Base-by-base conservation (phyloP, 2,329 filamentous ascomycete species). In the Thermothelomyces thermophilus region DNA sequence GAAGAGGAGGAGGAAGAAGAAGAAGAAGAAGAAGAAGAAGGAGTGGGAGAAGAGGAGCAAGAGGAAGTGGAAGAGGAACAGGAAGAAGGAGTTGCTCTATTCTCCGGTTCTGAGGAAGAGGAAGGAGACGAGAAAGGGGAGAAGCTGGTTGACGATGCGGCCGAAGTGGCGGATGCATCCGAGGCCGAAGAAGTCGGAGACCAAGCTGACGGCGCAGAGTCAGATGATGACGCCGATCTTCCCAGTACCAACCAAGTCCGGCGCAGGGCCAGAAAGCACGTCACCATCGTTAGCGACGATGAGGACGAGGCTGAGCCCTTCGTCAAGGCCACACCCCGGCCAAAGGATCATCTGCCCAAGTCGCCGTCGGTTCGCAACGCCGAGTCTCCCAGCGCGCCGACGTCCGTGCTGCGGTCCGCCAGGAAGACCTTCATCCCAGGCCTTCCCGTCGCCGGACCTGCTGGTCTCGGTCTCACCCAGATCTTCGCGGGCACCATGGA, bases 401-500 rank as follows among this genome's bases (percentile, higher is more conserved):
- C 74, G 14, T 86, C 83, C 0, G 79, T 84, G 2, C 64, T 85
- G n/a, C 78, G 83, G 35, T 86, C 82, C 3, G 82, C 82, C 2
- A 83, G 77, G 52, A 86, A 86, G 67, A 77, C 72, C 0, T 84
- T 85, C 58, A 85, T 88, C 51, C 85, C 84, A 3, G 83, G 82
- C 1, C 68, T 88, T 17, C 79, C 83, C 2, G 60, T 61, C 8
- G 68, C 69, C 19, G 77, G 74, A 0, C 74, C 80, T 19, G 81
- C 80, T 31, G 82, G 81, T 2, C 70, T 95, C 36, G 86, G 88
- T 9, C 74, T 95, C 39, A 94, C 89, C 0, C 90, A 95, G 61
- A 91, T 93, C 55, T 96, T 95, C 63, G 87, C 86, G 5, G 88
- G 88, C 11, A 95, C 90, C 1, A 86, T 96, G 81, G 89, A 87